Evolutionary conservation across 768 basidiomycete genomes (phyloP), one percentile per base, ranked within the genome.

Genomic region (Pisolithus microcarpus): DNA sequence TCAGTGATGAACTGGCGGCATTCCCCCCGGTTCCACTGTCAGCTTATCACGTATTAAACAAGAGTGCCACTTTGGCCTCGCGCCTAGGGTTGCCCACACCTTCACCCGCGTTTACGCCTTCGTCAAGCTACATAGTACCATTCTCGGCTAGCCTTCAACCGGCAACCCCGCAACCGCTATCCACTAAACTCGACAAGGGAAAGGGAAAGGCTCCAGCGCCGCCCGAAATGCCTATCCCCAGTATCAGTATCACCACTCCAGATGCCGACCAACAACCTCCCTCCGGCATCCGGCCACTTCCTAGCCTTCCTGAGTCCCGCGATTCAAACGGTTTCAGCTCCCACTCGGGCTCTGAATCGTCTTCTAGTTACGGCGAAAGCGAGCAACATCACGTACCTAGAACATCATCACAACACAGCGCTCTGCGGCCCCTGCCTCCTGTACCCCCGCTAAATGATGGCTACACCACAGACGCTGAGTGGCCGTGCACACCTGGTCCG

Each of bases 351-450:
- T 24, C 26, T 15, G 34, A 19, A 7, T 44, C 38, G 1, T 47
- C 46, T 9, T 31, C 28, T 18, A 23, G 24, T 11, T 45, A 31
- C n/a, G 11, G 18, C 39, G 51, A 58, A 16, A 43, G 46, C 24
- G 49, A 47, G 16, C 53, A 49, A 31, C 43, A 49, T 21, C 46
- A 48, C 46, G 46, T 28, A 10, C 51, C 38, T 42, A 52, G 54
- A 45, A 24, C 47, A 38, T 16, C 43, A 34, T 31, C 45, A 8
- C 38, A 46, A 8, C n/a, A 5, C 26, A 13, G 23, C 37, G 45
- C 19, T 43, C 46, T 58, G 31, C 44, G 54, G 28, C 51, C 50
- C 15, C 46, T 58, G 36, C 47, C 65, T 0, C 11, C 7, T 46
- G 10, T n/a, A 9, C 52, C 23, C 52, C 28, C 45, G 31, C 15